Conservation (phyloP, 2,329 filamentous ascomycete species). For the Fusarium vanettenii region DNA sequence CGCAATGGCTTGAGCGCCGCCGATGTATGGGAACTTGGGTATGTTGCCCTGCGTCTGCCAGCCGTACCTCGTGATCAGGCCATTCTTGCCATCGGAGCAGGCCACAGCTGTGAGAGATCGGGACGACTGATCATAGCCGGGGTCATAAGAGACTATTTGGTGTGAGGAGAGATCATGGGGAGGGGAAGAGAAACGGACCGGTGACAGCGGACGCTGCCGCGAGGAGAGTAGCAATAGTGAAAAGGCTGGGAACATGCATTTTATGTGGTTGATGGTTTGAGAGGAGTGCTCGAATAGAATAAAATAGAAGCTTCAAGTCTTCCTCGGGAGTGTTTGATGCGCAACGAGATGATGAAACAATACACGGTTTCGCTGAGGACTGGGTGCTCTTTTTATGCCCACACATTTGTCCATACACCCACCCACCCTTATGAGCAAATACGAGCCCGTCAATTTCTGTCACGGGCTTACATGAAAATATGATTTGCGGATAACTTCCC, state of each 20-base stretch:
- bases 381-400: background rate
- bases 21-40: constrained; percentile 65
- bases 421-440: background rate
- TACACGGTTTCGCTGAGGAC: background rate
- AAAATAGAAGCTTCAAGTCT: background rate
- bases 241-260: constrained; percentile 56
- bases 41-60: constrained; percentile 67
- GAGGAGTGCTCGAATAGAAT: background rate
- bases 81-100: constrained; percentile 76
- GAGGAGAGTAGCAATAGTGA: constrained; percentile 51
- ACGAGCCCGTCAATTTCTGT: background rate
- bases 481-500: background rate
- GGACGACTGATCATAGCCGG: constrained; percentile 71
- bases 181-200: constrained; percentile 32
- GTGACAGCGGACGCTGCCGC: constrained; percentile 48
- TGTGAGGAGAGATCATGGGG: constrained; percentile 2
- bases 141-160: constrained; percentile 73
- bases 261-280: constrained; percentile 22
- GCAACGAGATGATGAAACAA: background rate
- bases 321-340: background rate
- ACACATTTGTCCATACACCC: background rate
- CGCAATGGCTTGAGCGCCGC: constrained; percentile 61
- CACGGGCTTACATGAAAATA: background rate
- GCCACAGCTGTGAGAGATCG: constrained; percentile 67
- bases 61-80: constrained; percentile 70